Evolutionary conservation across 2,329 filamentous ascomycete species (phyloP), one percentile per base, ranked within the genome.

Genomic region (Lachnellula subtilissima): DNA sequence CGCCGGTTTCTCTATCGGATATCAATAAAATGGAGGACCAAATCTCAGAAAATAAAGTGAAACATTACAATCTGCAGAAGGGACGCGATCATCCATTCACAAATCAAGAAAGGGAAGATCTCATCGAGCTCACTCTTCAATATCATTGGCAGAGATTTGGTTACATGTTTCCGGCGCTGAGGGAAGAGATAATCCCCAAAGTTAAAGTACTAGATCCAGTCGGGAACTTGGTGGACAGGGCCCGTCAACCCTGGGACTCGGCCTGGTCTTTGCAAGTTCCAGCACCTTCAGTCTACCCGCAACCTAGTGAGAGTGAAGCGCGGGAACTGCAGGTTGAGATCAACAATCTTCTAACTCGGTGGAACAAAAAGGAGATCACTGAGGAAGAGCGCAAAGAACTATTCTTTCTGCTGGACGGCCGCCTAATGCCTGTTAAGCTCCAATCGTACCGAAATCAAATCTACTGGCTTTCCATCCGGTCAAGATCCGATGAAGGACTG

Each of bases 321-420:
- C 7, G n/a, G 42, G 17, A 45, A 19, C 42, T 45, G 11, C 42
- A 45, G 32, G 45, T 52, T 22, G 57, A 58, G 40, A 37, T 63
- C 50, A 63, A 61, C 32, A 60, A 61, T 36, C 50, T 63, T 8
- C 17, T 61, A 0, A 28, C 15, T 4, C 43, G 25, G 32, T 12
- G 48, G 4, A 49, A 42, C 2, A 42, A 12, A 6, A 32, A 28
- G 1, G 40, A 36, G 3, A 28, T 56, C 2, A 50, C 42, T 5
- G 22, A 39, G 8, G 36, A 52, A 12, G 39, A 60, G 28, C 11
- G 28, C 1, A 32, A 32, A 32, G 11, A 28, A 35, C 32, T 32
- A 23, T 55, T 48, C 23, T 19, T 61, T 19, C 35, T 59, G 4
- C 11, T 45, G 42, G 12, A 45, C 11, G 11, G 42, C 3, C 19